Conservation (phyloP, 2,329 filamentous ascomycete genomes). For the Cytospora piceicola region DNA sequence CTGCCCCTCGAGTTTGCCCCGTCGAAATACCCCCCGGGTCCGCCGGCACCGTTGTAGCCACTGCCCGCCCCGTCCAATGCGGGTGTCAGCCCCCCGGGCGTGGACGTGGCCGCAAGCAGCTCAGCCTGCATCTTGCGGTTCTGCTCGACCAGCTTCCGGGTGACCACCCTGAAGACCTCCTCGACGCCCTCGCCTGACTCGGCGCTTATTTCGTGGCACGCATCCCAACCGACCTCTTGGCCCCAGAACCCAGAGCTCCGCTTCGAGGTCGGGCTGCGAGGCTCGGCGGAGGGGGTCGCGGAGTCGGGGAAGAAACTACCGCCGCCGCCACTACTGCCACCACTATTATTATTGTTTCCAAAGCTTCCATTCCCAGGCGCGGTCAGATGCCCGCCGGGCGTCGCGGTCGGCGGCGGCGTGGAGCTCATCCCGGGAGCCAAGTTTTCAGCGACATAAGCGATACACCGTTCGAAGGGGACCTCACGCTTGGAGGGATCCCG, state of each 20-base stretch:
- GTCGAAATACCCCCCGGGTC: constrained; percentile 52
- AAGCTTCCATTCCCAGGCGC: constrained; percentile 18
- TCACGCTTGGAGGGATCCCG: constrained; percentile 77
- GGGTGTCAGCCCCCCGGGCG: constrained; percentile 54
- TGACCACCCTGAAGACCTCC: constrained; percentile 82
- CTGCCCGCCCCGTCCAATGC: constrained; percentile 44
- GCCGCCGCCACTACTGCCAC: constrained; percentile 46
- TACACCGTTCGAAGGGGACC: constrained; percentile 93
- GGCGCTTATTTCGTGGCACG: constrained; percentile 94
- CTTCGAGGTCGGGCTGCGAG: constrained; percentile 65
- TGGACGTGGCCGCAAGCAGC: constrained; percentile 57
- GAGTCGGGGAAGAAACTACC: constrained; percentile 32
- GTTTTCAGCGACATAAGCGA: constrained; percentile 93
- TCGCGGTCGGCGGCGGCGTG: constrained; percentile 67
- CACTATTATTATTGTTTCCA: background rate
- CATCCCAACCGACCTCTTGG: constrained; percentile 93
- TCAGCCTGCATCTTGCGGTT: constrained; percentile 66
- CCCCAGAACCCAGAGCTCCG: constrained; percentile 82
- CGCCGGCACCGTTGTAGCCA: constrained; percentile 29
- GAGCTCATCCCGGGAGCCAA: constrained; percentile 71
- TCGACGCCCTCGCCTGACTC: constrained; percentile 95
- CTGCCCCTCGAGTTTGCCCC: constrained; percentile 52
- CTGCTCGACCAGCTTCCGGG: constrained; percentile 66
- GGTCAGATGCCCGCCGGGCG: constrained; percentile 33
- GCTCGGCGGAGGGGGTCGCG: constrained; percentile 46